Evolutionary conservation across 306 rosid genomes (phyloP), one percentile per base, ranked within the genome.

Genomic region (Vicia faba): DNA sequence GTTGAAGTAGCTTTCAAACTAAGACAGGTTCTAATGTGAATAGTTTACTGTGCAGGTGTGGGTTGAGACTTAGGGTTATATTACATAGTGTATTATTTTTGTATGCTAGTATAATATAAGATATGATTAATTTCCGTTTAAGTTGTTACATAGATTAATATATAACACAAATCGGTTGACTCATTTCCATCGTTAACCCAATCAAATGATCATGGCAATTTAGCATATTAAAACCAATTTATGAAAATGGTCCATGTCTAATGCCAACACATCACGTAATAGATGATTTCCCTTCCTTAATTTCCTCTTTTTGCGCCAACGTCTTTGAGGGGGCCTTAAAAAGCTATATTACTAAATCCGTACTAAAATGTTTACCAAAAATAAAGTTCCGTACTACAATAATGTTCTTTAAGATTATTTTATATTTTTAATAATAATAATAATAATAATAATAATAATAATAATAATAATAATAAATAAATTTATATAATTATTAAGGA

Each of bases 1-100:
- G 61, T 18, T 69, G 59, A 81, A 83, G 83, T 83, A 76, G 74
- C 80, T 83, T 81, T 67, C 59, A 68, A 77, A 26, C 80, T 61
- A 31, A 31, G 8, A 31, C 36, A 31, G 8, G 2, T 31, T 5
- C 36, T 68, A 82, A 75, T 80, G 61, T 83, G 60, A 62, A 61
- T 60, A 28, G 11, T 61, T 69, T 60, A 29, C 79, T 74, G 23
- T 46, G 35, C 57, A 64, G 25, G 64, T 66, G 61, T 40, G 19
- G 36, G 8, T 31, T 31, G 36, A 31, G 36, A 31, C 36, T 66
- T 46, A 5, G 26, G 41, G 15, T 73, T 67, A 61, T 64, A 56
- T 36, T 38, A 15, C 19, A 38, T 13, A 7, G 11, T 10, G n/a
- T 38, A 19, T 57, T 45, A 29, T 40, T 64, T 57, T 31, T 31